A percentile compares a stretch with the other conserved stretches of the same genome.
Conservation (phyloP, 352 stramenopile species). For the Globisporangium ultimum region DNA sequence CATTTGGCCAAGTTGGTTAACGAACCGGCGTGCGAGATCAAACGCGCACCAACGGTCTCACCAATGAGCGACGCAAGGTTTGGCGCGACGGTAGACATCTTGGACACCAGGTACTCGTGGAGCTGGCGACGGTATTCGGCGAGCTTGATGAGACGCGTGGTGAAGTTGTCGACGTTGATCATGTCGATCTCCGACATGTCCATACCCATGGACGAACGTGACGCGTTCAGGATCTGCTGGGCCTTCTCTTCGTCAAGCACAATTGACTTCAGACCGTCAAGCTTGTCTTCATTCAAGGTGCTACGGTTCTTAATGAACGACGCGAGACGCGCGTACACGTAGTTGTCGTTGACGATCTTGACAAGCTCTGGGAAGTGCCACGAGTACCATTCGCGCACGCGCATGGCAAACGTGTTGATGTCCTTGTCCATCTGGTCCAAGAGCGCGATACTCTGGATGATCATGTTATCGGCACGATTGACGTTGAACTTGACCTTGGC, state of each 20-base stretch:
- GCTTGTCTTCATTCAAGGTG: constrained; percentile 74
- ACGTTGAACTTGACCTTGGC: constrained; percentile 99
- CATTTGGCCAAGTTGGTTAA: constrained; percentile 99
- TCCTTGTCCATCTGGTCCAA: constrained; percentile 99
- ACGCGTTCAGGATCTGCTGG: constrained; percentile 93
- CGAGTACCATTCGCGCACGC: constrained; percentile 99
- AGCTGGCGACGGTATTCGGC: constrained; percentile 97
- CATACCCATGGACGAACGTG: constrained; percentile 98
- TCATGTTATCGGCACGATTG: constrained; percentile 99
- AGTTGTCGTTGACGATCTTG: constrained; percentile 99
- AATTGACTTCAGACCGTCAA: constrained; percentile 89
- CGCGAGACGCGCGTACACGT: constrained; percentile 97
- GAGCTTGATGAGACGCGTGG: constrained; percentile 97
- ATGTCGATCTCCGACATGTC: constrained; percentile 99
- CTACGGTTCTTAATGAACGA: constrained; percentile 96
- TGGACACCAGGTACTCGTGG: constrained; percentile 93
- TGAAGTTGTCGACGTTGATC: constrained; percentile 99
- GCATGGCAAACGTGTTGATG: constrained; percentile 99
- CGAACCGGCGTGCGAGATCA: constrained; percentile 99
- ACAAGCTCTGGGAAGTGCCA: constrained; percentile 99
- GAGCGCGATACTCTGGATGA: constrained; percentile 99
- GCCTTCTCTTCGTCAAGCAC: constrained; percentile 97
- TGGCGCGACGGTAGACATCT: constrained; percentile 98
- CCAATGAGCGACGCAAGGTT: constrained; percentile 99
- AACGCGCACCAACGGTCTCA: constrained; percentile 97